phyloP scores from a whole-genome alignment of 305 asterid species.

The Rubia balearica region DNA sequence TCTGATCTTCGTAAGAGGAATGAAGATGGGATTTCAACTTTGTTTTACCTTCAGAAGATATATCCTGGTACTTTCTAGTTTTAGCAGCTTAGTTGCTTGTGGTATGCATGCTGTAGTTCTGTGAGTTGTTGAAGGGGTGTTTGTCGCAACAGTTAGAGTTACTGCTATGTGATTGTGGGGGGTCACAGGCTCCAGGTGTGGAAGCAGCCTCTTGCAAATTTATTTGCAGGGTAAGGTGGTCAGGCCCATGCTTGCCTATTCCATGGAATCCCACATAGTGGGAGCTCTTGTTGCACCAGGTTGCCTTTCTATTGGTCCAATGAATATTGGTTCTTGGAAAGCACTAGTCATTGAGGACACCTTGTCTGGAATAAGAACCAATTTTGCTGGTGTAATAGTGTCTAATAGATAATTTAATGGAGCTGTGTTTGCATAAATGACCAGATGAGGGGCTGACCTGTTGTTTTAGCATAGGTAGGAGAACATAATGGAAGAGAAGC shows the following conservation, averaged over 20 bases:
- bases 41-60: slow-evolving; percentile 95
- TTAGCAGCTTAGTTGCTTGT: background rate
- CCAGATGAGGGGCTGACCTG: background rate
- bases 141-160: background rate
- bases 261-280: background rate
- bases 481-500: background rate
- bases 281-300: background rate
- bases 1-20: slow-evolving; percentile 80
- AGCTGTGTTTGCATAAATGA: background rate
- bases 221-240: background rate
- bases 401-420: background rate
- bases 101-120: background rate
- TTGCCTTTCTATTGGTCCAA: background rate
- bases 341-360: background rate
- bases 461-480: background rate
- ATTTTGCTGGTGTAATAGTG: background rate
- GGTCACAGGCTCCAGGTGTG: background rate
- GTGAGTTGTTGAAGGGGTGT: background rate
- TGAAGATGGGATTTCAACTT: slow-evolving; percentile 94
- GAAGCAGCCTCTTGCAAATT: background rate
- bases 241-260: background rate
- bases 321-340: background rate
- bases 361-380: background rate
- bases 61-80: slow-evolving; percentile 60
- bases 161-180: background rate